Conservation (phyloP, 1,284 basidiomycete genomes). For the Macrocystidia cucumis region DNA sequence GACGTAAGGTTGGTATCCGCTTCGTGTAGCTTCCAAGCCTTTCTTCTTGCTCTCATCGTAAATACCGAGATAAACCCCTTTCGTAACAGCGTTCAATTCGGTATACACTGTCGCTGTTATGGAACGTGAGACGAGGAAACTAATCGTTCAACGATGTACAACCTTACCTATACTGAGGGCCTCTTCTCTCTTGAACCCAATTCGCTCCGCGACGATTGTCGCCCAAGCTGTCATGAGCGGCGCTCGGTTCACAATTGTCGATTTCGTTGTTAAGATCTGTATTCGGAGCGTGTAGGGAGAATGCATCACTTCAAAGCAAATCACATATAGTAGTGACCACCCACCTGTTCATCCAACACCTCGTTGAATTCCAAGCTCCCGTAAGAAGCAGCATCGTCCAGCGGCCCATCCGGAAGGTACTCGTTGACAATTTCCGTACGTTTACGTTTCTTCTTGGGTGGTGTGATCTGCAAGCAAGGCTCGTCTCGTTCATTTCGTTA, state of each 20-base stretch:
- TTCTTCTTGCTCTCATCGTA: conserved; percentile 46
- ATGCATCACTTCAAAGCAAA: neutral
- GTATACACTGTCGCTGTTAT: conserved; percentile 81
- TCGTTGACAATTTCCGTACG: conserved; percentile 46
- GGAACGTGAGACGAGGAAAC: conserved; percentile 6
- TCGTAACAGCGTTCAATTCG: conserved; percentile 82
- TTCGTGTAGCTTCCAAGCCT: conserved; percentile 43
- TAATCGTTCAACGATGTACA: conserved; percentile 7
- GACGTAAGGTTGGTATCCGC: conserved; percentile 85
- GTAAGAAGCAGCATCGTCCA: conserved; percentile 38
- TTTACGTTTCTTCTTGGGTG: conserved; percentile 48
- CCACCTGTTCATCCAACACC: conserved; percentile 59
- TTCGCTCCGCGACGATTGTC: conserved; percentile 73
- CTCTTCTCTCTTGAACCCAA: conserved; percentile 84
- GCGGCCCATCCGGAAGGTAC: conserved; percentile 44
- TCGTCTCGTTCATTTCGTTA: no score
- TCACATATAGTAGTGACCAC: conserved; percentile 8
- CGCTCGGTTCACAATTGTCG: conserved; percentile 79
- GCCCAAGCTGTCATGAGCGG: conserved; percentile 95
- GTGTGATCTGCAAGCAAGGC: conserved; percentile 26
- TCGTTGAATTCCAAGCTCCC: conserved; percentile 68
- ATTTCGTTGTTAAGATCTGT: conserved; percentile 59
- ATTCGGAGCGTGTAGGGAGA: no score
- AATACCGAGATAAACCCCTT: conserved; percentile 78
- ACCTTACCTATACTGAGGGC: conserved; percentile 78